Percentiles rank a stretch among this genome's conserved stretches.
Evolutionary conservation across 2,329 filamentous ascomycete species (phyloP).

Genomic region (Magnaporthiopsis rhizophila): DNA sequence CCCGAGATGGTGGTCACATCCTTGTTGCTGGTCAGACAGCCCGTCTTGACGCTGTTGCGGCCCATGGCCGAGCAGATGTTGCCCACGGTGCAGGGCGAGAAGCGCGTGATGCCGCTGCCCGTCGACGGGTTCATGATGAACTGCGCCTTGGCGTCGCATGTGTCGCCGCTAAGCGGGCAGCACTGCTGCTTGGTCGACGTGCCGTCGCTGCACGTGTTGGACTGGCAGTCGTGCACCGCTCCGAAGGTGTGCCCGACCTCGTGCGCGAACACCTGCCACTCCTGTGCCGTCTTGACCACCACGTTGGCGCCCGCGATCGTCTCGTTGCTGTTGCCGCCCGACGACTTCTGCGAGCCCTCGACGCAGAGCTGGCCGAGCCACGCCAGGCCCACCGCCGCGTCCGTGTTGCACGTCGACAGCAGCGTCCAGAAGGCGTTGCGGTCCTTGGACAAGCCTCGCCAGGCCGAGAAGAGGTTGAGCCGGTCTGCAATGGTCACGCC

Average conservation of each 20-base stretch:
- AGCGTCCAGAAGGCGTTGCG: constrained; percentile 90
- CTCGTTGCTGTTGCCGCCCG: constrained; percentile 48
- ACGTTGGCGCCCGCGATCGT: constrained; percentile 83
- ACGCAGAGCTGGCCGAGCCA: constrained; percentile 88
- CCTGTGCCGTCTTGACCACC: constrained; percentile 70
- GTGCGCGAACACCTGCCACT: constrained; percentile 96
- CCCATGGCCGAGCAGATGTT: constrained; percentile 87
- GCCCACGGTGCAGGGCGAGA: constrained; percentile 83
- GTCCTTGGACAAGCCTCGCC: constrained; percentile 73
- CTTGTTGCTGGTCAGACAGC: constrained; percentile 78
- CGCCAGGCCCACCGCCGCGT: constrained; percentile 78
- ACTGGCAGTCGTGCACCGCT: constrained; percentile 86
- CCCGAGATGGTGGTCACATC: constrained; percentile 74
- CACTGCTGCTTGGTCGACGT: constrained; percentile 51
- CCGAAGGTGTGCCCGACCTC: constrained; percentile 93
- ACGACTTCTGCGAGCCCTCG: constrained; percentile 45
- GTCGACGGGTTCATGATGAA: constrained; percentile 98
- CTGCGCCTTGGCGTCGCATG: constrained; percentile 67
- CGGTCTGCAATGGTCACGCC: constrained; percentile 63
- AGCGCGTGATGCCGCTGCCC: constrained; percentile 59
- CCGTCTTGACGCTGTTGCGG: constrained; percentile 65
- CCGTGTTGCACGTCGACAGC: constrained; percentile 73
- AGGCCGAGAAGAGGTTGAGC: constrained; percentile 78
- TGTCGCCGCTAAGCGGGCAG: constrained; percentile 62
- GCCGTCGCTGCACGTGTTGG: constrained; percentile 55